Evolutionary conservation across 2,329 filamentous ascomycete genomes (phyloP).

Genomic region (Pyricularia grisea): DNA sequence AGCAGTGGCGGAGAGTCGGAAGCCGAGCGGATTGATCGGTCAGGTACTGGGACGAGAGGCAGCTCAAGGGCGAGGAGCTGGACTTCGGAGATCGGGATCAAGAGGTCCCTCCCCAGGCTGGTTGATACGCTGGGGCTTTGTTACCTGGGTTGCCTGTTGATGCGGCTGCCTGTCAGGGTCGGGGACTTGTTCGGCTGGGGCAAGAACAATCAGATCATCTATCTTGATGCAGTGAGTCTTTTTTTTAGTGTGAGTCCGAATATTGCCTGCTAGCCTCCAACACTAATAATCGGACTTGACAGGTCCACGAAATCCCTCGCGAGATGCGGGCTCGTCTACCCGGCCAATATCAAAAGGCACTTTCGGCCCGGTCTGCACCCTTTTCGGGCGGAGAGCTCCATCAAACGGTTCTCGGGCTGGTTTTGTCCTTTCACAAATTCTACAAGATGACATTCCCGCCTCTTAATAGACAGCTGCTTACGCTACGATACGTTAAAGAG

Average conservation of each 20-base stretch:
- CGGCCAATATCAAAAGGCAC: slow-evolving; percentile 44
- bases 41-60: slow-evolving; percentile 17
- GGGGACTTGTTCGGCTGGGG: slow-evolving; percentile 65
- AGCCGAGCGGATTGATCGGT: slow-evolving; percentile 16
- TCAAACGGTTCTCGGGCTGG: slow-evolving; percentile 48
- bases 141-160: slow-evolving; percentile 67
- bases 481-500: slow-evolving; percentile 61
- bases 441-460: slow-evolving; percentile 64
- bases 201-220: slow-evolving; percentile 59
- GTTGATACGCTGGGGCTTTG: slow-evolving; percentile 69
- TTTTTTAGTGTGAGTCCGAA: neutral
- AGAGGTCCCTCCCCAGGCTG: slow-evolving; percentile 54
- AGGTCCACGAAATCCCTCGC: slow-evolving; percentile 49
- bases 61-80: slow-evolving; percentile 29
- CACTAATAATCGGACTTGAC: neutral
- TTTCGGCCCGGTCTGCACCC: slow-evolving; percentile 40
- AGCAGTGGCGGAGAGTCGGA: slow-evolving; percentile 23
- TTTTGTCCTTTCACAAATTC: slow-evolving; percentile 54
- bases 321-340: slow-evolving; percentile 59
- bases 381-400: slow-evolving; percentile 54
- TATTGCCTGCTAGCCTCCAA: neutral
- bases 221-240: slow-evolving; percentile 56
- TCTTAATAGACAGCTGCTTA: slow-evolving; percentile 58
- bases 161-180: slow-evolving; percentile 67
- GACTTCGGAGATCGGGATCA: slow-evolving; percentile 31